Evolutionary conservation across 2,329 filamentous ascomycete genomes (phyloP), one percentile per base, ranked within the genome.

Genomic region (Calonectria honghensis): DNA sequence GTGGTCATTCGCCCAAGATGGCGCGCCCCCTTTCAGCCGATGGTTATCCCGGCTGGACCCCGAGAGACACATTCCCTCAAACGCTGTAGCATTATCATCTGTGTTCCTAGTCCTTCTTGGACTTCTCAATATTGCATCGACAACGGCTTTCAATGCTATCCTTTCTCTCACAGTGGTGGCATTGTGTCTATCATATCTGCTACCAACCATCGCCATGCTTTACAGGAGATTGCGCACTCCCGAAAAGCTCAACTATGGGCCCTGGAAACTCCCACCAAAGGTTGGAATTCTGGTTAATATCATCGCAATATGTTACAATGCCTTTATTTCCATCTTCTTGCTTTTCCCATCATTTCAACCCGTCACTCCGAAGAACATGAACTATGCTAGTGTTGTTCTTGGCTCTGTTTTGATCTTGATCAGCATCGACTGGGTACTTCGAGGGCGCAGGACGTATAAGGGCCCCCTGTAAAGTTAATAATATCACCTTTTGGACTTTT

Each of bases 1-100:
- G n/a, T 70, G 67, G 71, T 66, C 71, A 4, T 70, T 70, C 48
- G 71, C 71, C 16, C 54, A 66, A 13, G 71, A 73, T n/a, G n/a
- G n/a, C 31, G 71, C 52, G 20, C 66, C 59, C 13, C 71, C 71
- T 2, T 73, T 70, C 20, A 70, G 65, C 20, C 20, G 3, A 20
- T 54, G 48, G 32, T n/a, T 73, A 27, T 63, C 57, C 20, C 52
- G 16, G 18, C 11, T 73, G 20, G 66, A 73, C 13, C 45, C 14
- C 14, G 29, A 41, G 16, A 57, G 66, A 11, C 71, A 70, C 13
- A 73, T 73, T 16, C 71, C 71, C 3, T 52, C 51, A 5, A 59
- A 37, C 14, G 35, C 67, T 9, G 29, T 72, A 9, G 41, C 52
- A 9, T 29, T 31, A 6, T 14, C 59, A 10, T 70, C 71, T 10